Evolutionary conservation across 148 eudicot species (phyloP).

Genomic region (Rhododendron griersonianum): DNA sequence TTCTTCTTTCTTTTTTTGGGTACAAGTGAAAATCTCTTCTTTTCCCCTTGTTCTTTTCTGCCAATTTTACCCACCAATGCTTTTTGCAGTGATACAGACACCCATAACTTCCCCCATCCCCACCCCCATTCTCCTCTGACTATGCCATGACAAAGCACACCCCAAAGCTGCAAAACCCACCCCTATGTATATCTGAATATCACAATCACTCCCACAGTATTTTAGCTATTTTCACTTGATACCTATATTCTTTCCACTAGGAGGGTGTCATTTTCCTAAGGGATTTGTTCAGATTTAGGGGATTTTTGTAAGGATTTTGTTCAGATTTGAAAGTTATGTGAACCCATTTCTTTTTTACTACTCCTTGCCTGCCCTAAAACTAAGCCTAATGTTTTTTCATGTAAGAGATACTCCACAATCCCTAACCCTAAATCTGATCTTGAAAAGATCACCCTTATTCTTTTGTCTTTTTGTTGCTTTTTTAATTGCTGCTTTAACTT

Average conservation of each 20-base stretch:
- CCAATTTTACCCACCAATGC: neutral
- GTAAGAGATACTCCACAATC: neutral
- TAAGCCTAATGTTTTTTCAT: neutral
- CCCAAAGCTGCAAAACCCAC: neutral
- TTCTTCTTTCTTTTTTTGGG: neutral
- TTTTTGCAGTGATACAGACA: neutral
- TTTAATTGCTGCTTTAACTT: neutral
- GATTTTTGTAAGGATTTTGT: neutral
- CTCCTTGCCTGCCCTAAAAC: neutral
- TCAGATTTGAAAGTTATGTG: neutral
- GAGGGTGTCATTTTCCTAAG: neutral
- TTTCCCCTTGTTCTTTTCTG: neutral
- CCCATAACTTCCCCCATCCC: conserved; percentile 7
- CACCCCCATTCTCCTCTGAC: neutral
- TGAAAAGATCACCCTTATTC: neutral
- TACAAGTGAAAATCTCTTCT: no score
- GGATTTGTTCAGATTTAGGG: neutral
- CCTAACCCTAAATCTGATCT: neutral
- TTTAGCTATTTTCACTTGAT: neutral
- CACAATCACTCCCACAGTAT: neutral
- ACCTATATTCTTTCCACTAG: neutral
- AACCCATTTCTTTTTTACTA: neutral
- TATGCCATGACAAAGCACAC: neutral
- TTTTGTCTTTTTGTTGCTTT: neutral
- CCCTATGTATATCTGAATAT: neutral